Percentiles rank a stretch among this genome's conserved stretches.
phyloP scores from a whole-genome alignment of 2,329 filamentous ascomycete species.

The Grosmannia penicillata region DNA sequence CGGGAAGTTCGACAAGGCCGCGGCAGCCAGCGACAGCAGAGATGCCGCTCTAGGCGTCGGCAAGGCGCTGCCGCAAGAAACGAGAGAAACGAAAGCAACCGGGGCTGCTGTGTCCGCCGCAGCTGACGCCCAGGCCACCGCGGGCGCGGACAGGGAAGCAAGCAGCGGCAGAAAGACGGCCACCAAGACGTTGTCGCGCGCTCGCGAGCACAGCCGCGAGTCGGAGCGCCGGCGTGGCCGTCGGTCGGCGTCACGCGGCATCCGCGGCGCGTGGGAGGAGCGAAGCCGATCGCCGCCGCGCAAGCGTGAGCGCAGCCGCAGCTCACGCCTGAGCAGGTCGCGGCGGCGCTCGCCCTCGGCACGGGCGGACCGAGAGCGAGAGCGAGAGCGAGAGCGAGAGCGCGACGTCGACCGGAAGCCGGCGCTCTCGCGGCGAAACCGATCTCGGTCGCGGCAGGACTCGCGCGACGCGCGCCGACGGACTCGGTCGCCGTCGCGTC shows the following conservation, averaged over 20 bases:
- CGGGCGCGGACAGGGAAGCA: not conserved
- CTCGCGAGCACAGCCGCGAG: conserved; percentile 15
- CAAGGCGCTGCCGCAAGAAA: too few relatives aligned
- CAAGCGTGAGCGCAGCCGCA: not conserved
- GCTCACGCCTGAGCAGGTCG: too few relatives aligned
- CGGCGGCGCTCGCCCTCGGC: too few relatives aligned
- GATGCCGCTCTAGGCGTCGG: too few relatives aligned
- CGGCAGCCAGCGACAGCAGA: too few relatives aligned
- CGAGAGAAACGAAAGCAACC: conserved; percentile 13
- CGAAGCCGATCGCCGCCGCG: conserved; percentile 12
- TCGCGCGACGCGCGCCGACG: conserved; percentile 1
- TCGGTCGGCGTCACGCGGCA: conserved; percentile 9
- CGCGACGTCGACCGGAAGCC: not conserved
- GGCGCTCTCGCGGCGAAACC: not conserved
- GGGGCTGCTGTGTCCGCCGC: too few relatives aligned
- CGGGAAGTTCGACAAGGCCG: too few relatives aligned
- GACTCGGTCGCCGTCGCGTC: conserved; percentile 7
- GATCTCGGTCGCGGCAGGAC: not conserved
- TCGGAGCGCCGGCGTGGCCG: conserved; percentile 14
- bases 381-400: not conserved
- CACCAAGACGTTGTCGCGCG: too few relatives aligned
- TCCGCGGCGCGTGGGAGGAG: conserved; percentile 14
- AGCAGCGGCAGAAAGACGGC: conserved; percentile 10
- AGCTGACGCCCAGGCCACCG: too few relatives aligned
- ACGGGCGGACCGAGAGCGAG: not conserved